Evolutionary conservation across 148 eudicot genomes (phyloP), one percentile per base, ranked within the genome.

Genomic region (Rhododendron griersonianum): DNA sequence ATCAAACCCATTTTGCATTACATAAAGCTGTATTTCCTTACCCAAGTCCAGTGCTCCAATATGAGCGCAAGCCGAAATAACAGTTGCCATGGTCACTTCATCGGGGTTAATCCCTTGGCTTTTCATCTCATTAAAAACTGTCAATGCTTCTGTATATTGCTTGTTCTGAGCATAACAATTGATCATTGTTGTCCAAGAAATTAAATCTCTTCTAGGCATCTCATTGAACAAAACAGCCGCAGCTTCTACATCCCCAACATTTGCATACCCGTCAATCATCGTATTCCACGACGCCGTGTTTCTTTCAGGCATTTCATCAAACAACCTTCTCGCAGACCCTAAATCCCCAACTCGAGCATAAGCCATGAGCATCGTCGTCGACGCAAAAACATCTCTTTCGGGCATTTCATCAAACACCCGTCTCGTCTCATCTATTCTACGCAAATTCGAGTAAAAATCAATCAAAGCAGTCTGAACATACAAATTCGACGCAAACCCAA

Each of bases 121-220:
- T 67, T 89, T 91, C 98, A 96, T 94, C 74, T 93, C 89, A 88
- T 91, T 88, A 86, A 93, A 95, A 73, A 92, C 87, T 76, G 86
- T 86, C 59, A 94, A 87, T 55, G 94, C 95, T 86, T 91, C 91
- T 69, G 81, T 80, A 86, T 95, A 90, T 21, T 86, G 89, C 83
- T 90, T 92, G 85, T 89, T 90, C 65, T 89, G 94, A 71, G 92
- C 89, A 85, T 91, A 96, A 78, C 93, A 92, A 9, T 89, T 88
- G 53, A 93, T 94, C 98, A 96, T 94, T 28, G 93, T 93, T 11
- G 98, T 95, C 98, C 98, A 95, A 21, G 98, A 90, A 84, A 95
- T 90, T 67, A 92, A 86, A 85, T 95, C 95, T 90, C 88, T 94
- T 2, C 57, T 16, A 1, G 90, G 85, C 94, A 95, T 93, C 80